Evolutionary conservation across 1,139 yeast species (phyloP).

Genomic region (Suhomyces wounanorum): DNA sequence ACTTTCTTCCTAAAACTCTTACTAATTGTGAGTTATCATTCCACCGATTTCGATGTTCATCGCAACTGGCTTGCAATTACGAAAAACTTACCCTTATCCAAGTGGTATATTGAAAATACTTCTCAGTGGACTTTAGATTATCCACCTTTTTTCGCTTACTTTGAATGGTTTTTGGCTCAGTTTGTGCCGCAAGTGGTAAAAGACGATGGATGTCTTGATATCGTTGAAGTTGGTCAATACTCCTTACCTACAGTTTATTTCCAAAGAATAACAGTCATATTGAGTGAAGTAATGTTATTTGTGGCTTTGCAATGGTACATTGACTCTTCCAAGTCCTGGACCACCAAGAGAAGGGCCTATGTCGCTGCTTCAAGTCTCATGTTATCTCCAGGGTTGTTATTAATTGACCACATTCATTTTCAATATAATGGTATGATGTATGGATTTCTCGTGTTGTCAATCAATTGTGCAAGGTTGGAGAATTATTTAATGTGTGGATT

Average conservation of each 20-base stretch:
- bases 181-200: conserved; percentile 67
- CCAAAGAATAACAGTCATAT: conserved; percentile 79
- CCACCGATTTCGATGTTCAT: conserved; percentile 97
- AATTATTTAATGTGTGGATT: conserved; percentile 66
- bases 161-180: conserved; percentile 77
- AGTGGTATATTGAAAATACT: conserved; percentile 85
- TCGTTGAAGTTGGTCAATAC: conserved; percentile 65
- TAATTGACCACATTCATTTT: conserved; percentile 91
- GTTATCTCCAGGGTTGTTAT: conserved; percentile 83
- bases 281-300: conserved; percentile 73
- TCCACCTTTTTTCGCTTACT: conserved; percentile 97
- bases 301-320: conserved; percentile 72
- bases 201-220: conserved; percentile 76
- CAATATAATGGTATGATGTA: conserved; percentile 94
- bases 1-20: conserved; percentile 40
- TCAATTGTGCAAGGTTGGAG: conserved; percentile 66
- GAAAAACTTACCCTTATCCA: conserved; percentile 64
- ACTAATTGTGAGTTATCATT: conserved; percentile 54
- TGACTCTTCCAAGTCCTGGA: conserved; percentile 42
- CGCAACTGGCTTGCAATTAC: conserved; percentile 97
- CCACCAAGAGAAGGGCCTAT: conserved; percentile 50
- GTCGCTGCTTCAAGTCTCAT: conserved; percentile 83
- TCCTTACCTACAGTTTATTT: conserved; percentile 79
- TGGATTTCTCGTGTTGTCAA: conserved; percentile 74
- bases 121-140: conserved; percentile 96